phyloP scores from a whole-genome alignment of 2,329 filamentous ascomycete genomes.

The Ophiostoma angusticollis region DNA sequence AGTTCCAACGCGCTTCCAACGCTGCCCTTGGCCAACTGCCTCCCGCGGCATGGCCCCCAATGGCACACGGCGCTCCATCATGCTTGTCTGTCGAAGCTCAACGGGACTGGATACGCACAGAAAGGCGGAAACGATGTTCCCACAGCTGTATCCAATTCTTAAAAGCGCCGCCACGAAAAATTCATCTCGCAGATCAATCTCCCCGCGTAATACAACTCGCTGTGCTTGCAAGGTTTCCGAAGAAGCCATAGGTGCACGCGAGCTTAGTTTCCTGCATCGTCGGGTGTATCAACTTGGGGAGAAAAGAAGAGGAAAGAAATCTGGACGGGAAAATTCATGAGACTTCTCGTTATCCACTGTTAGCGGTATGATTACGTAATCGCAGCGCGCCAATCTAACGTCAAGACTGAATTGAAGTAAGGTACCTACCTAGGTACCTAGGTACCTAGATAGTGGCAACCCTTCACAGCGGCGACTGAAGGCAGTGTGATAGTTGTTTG shows the following conservation, averaged over 20 bases:
- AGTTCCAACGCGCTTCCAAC: no score
- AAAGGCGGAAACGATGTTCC: constrained; percentile 23
- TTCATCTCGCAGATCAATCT: constrained; percentile 30
- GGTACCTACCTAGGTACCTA: no score
- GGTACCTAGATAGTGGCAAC: no score
- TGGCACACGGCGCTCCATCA: background rate
- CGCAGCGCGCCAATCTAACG: no score
- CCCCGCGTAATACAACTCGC: constrained; percentile 46
- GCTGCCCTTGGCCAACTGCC: background rate
- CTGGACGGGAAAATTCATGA: background rate
- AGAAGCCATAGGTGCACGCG: constrained; percentile 23
- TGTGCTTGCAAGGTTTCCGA: constrained; percentile 24
- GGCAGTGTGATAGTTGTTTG: no score
- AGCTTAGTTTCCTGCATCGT: constrained; percentile 43
- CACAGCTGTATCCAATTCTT: constrained; percentile 44
- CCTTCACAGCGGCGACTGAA: no score
- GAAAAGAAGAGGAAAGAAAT: constrained; percentile 19
- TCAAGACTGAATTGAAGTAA: no score
- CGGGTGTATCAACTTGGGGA: constrained; percentile 43
- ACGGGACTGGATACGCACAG: constrained; percentile 47
- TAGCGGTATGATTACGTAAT: no score
- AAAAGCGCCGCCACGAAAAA: constrained; percentile 35
- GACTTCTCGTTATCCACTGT: background rate
- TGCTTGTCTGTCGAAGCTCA: constrained; percentile 40
- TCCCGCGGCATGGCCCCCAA: background rate